phyloP scores from a whole-genome alignment of 352 stramenopile species.

The Phytophthora ramorum region DNA sequence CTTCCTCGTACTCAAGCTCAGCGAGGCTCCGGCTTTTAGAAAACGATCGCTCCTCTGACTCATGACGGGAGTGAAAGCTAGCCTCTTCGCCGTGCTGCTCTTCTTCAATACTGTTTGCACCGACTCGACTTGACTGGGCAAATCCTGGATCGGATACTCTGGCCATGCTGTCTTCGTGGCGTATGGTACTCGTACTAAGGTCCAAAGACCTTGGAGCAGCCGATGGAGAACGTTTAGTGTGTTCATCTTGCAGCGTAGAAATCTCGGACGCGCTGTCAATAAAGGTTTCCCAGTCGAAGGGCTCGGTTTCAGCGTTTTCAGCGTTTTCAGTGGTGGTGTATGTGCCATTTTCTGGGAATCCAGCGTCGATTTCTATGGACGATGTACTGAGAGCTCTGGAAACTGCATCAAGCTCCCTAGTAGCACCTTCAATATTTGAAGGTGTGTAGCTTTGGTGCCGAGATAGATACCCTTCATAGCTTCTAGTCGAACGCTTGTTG shows the following conservation, averaged over 20 bases:
- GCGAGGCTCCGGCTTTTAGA: conserved; percentile 14
- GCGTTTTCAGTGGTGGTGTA: conserved; percentile 2
- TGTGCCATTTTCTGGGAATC: conserved; percentile 16
- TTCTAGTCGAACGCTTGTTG: conserved; percentile 11
- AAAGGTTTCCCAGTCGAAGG: conserved; percentile 74
- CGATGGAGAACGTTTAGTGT: conserved; percentile 11
- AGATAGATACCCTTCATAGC: not conserved
- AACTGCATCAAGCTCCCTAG: conserved; percentile 28
- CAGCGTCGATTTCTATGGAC: conserved; percentile 13
- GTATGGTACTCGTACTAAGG: conserved; percentile 36
- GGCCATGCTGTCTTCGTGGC: conserved; percentile 20
- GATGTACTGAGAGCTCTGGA: conserved; percentile 26
- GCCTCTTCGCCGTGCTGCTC: conserved; percentile 9
- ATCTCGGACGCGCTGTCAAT: conserved; percentile 60
- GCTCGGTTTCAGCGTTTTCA: conserved; percentile 3
- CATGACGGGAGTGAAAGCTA: conserved; percentile 1
- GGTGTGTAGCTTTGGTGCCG: conserved; percentile 7
- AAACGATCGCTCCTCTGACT: conserved; percentile 1
- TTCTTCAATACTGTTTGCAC: conserved; percentile 11
- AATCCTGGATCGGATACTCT: conserved; percentile 9
- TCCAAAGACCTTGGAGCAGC: conserved; percentile 18
- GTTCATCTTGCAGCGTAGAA: conserved; percentile 34
- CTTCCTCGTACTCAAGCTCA: conserved; percentile 43
- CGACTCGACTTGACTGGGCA: conserved; percentile 1
- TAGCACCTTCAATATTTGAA: conserved; percentile 22